phyloP scores from a whole-genome alignment of 2,329 filamentous ascomycete species.

The Fusarium mangiferae region DNA sequence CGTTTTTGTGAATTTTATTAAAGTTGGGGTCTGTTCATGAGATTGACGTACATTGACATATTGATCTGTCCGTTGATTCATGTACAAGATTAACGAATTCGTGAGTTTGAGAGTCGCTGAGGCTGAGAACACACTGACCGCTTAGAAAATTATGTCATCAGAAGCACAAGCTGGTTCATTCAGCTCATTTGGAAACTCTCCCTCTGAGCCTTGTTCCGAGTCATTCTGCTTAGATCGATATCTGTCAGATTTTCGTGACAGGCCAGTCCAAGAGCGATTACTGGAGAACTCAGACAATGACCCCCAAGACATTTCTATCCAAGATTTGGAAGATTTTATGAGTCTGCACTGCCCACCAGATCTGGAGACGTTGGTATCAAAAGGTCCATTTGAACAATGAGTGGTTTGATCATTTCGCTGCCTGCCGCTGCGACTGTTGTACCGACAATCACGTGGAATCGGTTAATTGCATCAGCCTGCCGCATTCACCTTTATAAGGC shows the following conservation, averaged over 20 bases:
- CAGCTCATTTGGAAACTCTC: not conserved
- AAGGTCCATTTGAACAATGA: not conserved
- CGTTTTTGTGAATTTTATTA: not conserved
- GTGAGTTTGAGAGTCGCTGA: not conserved
- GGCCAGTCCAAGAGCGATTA: not conserved
- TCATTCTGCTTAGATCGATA: not conserved
- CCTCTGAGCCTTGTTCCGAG: not conserved
- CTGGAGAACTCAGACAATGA: not conserved
- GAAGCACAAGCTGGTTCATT: not conserved
- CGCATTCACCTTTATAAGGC: not conserved
- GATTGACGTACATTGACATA: not conserved
- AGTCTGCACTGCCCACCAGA: accelerated
- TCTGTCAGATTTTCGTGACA: not conserved
- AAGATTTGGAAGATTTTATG: not conserved
- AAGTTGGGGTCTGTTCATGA: not conserved
- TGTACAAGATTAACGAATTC: not conserved
- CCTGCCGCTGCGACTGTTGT: too few relatives aligned
- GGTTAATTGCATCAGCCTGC: not conserved
- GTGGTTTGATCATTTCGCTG: not conserved
- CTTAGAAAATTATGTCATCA: not conserved
- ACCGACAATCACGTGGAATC: not conserved
- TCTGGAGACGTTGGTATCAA: not conserved
- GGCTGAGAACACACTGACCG: accelerated
- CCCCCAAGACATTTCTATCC: not conserved
- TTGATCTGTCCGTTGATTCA: not conserved